phyloP scores from a whole-genome alignment of 768 basidiomycete genomes.

The Lenzites betulinus region DNA sequence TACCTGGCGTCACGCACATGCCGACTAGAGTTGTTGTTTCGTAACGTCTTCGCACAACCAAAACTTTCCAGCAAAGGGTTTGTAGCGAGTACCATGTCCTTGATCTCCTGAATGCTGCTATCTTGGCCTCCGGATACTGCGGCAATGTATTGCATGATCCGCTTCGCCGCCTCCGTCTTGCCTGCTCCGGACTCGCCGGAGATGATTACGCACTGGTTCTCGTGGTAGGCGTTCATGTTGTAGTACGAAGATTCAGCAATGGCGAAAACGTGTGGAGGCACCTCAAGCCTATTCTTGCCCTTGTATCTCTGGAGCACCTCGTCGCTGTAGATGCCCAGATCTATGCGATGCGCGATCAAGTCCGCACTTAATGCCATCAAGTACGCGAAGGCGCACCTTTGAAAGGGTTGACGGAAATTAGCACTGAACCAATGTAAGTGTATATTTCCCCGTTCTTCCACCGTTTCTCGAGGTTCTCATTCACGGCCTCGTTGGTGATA shows the following conservation, averaged over 20 bases:
- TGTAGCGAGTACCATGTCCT: constrained; percentile 99
- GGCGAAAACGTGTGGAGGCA: constrained; percentile 96
- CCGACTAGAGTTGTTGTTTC: constrained; percentile 98
- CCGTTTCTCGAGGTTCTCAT: constrained; percentile 96
- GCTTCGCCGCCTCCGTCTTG: constrained; percentile 98
- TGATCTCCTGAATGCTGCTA: constrained; percentile 94
- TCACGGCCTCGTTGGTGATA: constrained; percentile 97
- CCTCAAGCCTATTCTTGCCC: constrained; percentile 97
- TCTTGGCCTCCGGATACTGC: constrained; percentile 90
- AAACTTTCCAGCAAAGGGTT: constrained; percentile 98
- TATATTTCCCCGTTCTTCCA: constrained; percentile 97
- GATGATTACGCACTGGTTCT: constrained; percentile 99
- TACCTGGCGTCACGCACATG: constrained; percentile 65
- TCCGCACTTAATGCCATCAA: constrained; percentile 10
- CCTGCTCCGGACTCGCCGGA: constrained; percentile 99
- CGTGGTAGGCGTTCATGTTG: constrained; percentile 98
- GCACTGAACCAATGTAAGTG: constrained; percentile 97
- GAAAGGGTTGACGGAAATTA: constrained; percentile 99
- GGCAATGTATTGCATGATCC: constrained; percentile 99
- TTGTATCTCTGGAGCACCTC: constrained; percentile 82
- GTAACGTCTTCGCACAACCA: constrained; percentile 97
- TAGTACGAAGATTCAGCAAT: constrained; percentile 98
- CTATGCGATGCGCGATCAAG: constrained; percentile 40
- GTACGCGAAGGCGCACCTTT: constrained; percentile 53
- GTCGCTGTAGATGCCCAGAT: constrained; percentile 97